These are phyloP conservation scores for Carex pumila DNA, from an alignment of 176 grass and related monocot genomes.

Conservation along the genomic window DNA sequence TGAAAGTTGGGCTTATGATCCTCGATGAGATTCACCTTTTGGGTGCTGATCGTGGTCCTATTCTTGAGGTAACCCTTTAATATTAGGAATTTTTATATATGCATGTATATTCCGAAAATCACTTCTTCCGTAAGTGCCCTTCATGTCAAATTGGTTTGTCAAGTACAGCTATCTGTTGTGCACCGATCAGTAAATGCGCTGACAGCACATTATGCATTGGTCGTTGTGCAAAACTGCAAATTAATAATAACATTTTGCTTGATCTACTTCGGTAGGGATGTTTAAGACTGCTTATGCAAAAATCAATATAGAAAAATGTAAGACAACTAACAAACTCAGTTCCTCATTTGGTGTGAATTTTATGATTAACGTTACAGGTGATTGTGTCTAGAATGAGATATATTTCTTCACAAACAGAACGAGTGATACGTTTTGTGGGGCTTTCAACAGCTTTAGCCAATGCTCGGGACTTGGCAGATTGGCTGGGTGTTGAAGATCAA, in stretches of 20 bases:
- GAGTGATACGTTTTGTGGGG: conserved; percentile 82
- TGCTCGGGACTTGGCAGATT: conserved; percentile 90
- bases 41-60: conserved; percentile 90
- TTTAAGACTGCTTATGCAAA: not conserved
- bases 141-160: not conserved
- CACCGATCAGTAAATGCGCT: not conserved
- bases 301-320: not conserved
- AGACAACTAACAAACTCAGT: not conserved
- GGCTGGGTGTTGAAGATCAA: conserved; percentile 78
- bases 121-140: not conserved
- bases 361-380: conserved; percentile 45
- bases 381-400: conserved; percentile 99
- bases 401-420: conserved; percentile 88
- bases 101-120: not conserved
- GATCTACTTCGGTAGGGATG: not conserved
- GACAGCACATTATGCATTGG: not conserved
- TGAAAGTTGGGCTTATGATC: conserved; percentile 99
- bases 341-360: not conserved
- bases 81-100: conserved; percentile 12
- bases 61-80: conserved; percentile 76
- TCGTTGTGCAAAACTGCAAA: not conserved
- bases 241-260: not conserved
- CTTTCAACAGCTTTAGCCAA: conserved; percentile 98
- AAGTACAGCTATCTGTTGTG: not conserved
- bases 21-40: conserved; percentile 97